These are phyloP conservation scores for Aphanomyces euteiches DNA, from an alignment of 352 stramenopile genomes.

Conservation along the genomic window DNA sequence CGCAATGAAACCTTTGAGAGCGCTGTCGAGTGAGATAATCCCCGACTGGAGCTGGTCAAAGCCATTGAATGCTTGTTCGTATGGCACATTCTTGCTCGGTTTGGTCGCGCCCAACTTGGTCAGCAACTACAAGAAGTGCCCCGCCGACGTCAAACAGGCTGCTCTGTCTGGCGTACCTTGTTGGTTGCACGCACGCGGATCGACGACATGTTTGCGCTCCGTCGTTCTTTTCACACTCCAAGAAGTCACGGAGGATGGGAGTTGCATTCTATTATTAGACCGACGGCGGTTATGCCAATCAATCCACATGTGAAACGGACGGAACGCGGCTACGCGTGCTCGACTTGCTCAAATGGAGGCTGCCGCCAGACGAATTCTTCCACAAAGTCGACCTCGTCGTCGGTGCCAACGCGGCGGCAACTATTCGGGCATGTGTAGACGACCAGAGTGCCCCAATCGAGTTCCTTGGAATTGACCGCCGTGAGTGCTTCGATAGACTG, in stretches of 20 bases:
- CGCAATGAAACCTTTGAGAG: slow-evolving; percentile 52
- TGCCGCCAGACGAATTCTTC: slow-evolving; percentile 81
- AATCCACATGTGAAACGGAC: too few species aligned
- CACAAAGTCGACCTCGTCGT: slow-evolving; percentile 15
- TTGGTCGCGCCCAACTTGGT: slow-evolving; percentile 62
- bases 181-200: slow-evolving; percentile 70
- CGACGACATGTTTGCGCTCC: slow-evolving; percentile 55
- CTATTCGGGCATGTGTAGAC: slow-evolving; percentile 91
- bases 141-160: neutral
- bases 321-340: neutral
- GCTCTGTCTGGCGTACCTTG: slow-evolving; percentile 38
- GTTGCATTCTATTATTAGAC: neutral
- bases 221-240: slow-evolving; percentile 1
- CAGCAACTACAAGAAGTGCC: slow-evolving; percentile 39
- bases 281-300: too few species aligned
- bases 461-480: slow-evolving; percentile 42
- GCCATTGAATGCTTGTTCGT: slow-evolving; percentile 52
- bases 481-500: slow-evolving; percentile 52
- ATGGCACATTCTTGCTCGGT: slow-evolving; percentile 75
- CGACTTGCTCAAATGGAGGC: slow-evolving; percentile 43
- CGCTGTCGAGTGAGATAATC: slow-evolving; percentile 46
- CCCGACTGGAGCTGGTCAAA: slow-evolving; percentile 60
- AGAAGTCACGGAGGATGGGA: neutral
- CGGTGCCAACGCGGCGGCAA: slow-evolving; percentile 56
- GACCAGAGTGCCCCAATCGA: slow-evolving; percentile 90